Evolutionary conservation across 768 basidiomycete species (phyloP), one percentile per base, ranked within the genome.

Genomic region (Termitomyces sp.): DNA sequence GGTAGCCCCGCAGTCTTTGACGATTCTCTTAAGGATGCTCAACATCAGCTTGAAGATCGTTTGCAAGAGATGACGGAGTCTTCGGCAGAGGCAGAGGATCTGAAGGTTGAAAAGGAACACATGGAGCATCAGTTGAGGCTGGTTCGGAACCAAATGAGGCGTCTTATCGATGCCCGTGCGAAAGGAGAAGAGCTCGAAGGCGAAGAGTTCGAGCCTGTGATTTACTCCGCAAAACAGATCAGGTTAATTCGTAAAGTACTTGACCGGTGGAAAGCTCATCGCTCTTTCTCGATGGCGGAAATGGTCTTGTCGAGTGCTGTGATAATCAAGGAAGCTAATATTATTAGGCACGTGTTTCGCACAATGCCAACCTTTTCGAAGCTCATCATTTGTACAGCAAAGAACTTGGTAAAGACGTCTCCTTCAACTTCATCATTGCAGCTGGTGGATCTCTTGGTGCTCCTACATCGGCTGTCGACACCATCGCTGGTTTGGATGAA

Each of bases 271-370:
- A 81, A 91, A 61, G 80, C 85, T 0, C 87, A 92, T 71, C 78
- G 89, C 23, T 82, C 89, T 7, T 95, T 97, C 68, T 89, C 87
- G 0, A 96, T 98, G 92, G 92, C 95, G 1, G 95, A 98, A 73
- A 77, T 82, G 29, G 85, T 95, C 23, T 75, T 98, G 51, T 86
- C 89, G 6, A 88, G 83, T 67, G 95, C 95, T 10, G 87, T 95
- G 1, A 69, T 87, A 54, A 77, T 98, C 40, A 95, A 97, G 71
- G 97, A 99, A 73, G 96, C 94, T 5, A 98, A 97, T 70, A 80
- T 98, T 45, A 89, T 97, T 64, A 93, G 91, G 89, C 88, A 59
- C 46, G 58, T 64, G 43, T 9, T 46, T 43, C 25, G 38, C 14
- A 31, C 32, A 23, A 10, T 47, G 4, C 35, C 60, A 59, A 40